These are phyloP conservation scores for Neospermospora avenae DNA, from an alignment of 2,329 filamentous ascomycete species.

Conservation along the genomic window DNA sequence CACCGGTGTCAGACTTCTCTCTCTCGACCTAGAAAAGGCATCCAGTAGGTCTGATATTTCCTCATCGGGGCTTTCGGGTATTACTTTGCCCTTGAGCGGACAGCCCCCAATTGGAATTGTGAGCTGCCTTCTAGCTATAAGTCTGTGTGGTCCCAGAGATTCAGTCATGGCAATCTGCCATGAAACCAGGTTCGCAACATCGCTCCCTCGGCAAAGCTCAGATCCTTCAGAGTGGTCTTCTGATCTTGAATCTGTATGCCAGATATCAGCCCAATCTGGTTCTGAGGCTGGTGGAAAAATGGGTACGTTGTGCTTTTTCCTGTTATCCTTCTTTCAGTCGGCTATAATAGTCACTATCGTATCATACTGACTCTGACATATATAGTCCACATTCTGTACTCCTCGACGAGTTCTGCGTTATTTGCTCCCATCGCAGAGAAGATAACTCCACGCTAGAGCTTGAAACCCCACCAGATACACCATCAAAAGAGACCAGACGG, in stretches of 20 bases:
- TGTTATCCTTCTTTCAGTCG: neutral
- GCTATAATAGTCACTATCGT: too few species aligned
- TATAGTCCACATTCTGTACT: neutral
- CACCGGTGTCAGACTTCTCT: neutral
- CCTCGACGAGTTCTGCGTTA: neutral
- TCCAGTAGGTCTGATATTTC: neutral
- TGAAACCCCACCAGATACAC: neutral
- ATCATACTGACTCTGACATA: neutral
- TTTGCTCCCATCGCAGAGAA: neutral
- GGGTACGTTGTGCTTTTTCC: conserved; percentile 3
- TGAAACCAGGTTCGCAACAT: too few species aligned
- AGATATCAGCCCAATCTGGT: conserved; percentile 1
- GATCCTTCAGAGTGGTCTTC: neutral
- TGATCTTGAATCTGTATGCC: neutral
- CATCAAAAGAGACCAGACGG: neutral
- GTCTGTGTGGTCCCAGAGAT: too few species aligned
- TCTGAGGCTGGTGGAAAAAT: conserved; percentile 8
- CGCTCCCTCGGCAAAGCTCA: too few species aligned
- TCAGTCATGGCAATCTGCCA: too few species aligned
- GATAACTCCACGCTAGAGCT: neutral
- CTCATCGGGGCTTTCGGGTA: neutral
- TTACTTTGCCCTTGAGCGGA: neutral
- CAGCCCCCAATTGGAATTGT: too few species aligned
- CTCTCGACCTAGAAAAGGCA: neutral
- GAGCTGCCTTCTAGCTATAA: too few species aligned